Conservation (phyloP, 75 land plant species). For the Chamaecyparis obtusa region DNA sequence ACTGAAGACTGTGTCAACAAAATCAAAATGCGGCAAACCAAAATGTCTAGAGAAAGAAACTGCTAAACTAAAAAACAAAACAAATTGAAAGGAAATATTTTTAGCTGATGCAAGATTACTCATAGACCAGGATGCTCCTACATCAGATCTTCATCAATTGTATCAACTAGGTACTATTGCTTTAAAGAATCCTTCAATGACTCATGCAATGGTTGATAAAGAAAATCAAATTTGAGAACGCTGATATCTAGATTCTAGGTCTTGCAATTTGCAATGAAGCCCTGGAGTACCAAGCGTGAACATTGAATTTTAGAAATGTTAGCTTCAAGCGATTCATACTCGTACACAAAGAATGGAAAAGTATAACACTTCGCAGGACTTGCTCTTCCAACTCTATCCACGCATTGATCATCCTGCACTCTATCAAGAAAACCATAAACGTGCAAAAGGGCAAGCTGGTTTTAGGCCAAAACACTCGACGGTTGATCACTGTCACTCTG, state of each 20-base stretch:
- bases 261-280: constrained; percentile 85
- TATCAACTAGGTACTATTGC: constrained; percentile 90
- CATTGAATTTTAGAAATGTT: constrained; percentile 95
- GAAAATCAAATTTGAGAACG: constrained; percentile 89
- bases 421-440: no score
- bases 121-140: no score
- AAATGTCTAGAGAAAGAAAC: no score
- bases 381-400: no score
- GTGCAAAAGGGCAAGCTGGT: no score
- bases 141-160: constrained; percentile 63
- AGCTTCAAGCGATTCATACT: constrained; percentile 75
- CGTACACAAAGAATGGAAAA: constrained; percentile 57
- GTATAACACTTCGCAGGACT: constrained; percentile 93
- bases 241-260: constrained; percentile 79
- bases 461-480: no score
- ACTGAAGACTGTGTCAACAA: no score
- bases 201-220: constrained; percentile 90
- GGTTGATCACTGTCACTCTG: no score
- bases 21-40: no score
- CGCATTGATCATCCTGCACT: constrained; percentile 95
- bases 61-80: no score
- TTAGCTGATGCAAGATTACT: no score
- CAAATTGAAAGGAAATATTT: no score
- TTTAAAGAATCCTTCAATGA: constrained; percentile 87
- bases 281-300: constrained; percentile 87